Percentiles rank a stretch among this genome's conserved stretches.
phyloP scores from a whole-genome alignment of 805 yeast genomes.

The Pichia heedii region DNA sequence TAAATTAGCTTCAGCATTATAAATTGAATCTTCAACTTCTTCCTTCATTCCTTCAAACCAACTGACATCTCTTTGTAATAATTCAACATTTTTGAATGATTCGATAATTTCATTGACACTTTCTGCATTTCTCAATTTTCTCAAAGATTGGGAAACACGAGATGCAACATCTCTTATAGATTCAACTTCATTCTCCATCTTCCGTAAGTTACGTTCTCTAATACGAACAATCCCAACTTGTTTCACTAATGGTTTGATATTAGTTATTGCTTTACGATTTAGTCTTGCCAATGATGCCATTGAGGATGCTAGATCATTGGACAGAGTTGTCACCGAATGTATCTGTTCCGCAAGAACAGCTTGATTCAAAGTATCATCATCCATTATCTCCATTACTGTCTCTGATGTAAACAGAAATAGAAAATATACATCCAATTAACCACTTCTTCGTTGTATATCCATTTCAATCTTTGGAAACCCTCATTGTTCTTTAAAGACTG shows the following conservation, averaged over 20 bases:
- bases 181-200: not conserved
- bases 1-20: slow-evolving; percentile 41
- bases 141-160: not conserved
- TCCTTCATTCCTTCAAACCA: slow-evolving; percentile 62
- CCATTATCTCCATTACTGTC: not conserved
- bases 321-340: not conserved
- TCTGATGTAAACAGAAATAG: no score
- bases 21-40: slow-evolving; percentile 47
- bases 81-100: slow-evolving; percentile 7
- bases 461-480: no score
- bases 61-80: slow-evolving; percentile 23
- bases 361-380: not conserved
- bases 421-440: no score
- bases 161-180: slow-evolving; percentile 35
- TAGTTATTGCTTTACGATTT: slow-evolving; percentile 3
- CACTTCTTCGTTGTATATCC: no score
- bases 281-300: not conserved
- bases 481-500: not conserved
- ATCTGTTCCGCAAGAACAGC: not conserved
- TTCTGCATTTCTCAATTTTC: slow-evolving; percentile 16
- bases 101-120: slow-evolving; percentile 29
- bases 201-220: not conserved
- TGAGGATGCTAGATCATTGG: not conserved
- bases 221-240: not conserved
- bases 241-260: slow-evolving; percentile 21